Conservation (phyloP, 805 yeast species). For the Candida tibetensis region DNA sequence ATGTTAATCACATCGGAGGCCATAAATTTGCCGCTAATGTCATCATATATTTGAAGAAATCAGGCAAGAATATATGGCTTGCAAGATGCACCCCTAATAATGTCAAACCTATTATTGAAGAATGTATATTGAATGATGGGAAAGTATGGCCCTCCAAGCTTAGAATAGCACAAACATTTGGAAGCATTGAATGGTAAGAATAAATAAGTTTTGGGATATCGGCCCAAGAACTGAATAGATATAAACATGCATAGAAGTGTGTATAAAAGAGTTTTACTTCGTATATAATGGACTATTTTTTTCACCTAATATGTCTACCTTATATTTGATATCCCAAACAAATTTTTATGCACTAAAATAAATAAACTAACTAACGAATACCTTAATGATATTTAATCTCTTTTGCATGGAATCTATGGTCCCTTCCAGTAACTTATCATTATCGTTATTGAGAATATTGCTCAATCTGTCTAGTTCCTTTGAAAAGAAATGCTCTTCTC, state of each 20-base stretch:
- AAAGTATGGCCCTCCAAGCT: slow-evolving; percentile 70
- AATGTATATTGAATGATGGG: slow-evolving; percentile 66
- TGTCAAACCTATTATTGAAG: slow-evolving; percentile 69
- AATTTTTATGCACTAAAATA: too few species aligned
- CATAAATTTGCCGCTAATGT: slow-evolving; percentile 94
- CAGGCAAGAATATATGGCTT: slow-evolving; percentile 82
- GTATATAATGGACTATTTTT: too few species aligned
- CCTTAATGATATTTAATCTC: slow-evolving; percentile 49
- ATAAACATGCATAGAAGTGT: too few species aligned
- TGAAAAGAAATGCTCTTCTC: slow-evolving; percentile 41
- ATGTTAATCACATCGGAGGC: slow-evolving; percentile 89
- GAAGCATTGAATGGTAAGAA: slow-evolving; percentile 53
- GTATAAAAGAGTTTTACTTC: too few species aligned
- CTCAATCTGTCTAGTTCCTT: slow-evolving; percentile 48
- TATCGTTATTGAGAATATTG: slow-evolving; percentile 35
- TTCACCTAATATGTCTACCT: too few species aligned
- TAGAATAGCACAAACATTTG: slow-evolving; percentile 56
- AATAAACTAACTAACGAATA: slow-evolving; percentile 6
- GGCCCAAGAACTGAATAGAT: too few species aligned
- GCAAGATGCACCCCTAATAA: slow-evolving; percentile 82
- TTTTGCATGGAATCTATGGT: slow-evolving; percentile 50
- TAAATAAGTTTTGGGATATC: neutral
- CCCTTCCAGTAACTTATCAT: slow-evolving; percentile 33
- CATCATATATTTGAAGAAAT: slow-evolving; percentile 59
- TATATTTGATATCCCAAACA: too few species aligned